Percentiles rank a stretch among this genome's conserved stretches.
Evolutionary conservation across 805 yeast species (phyloP).

Genomic region (Starmerella sp.): DNA sequence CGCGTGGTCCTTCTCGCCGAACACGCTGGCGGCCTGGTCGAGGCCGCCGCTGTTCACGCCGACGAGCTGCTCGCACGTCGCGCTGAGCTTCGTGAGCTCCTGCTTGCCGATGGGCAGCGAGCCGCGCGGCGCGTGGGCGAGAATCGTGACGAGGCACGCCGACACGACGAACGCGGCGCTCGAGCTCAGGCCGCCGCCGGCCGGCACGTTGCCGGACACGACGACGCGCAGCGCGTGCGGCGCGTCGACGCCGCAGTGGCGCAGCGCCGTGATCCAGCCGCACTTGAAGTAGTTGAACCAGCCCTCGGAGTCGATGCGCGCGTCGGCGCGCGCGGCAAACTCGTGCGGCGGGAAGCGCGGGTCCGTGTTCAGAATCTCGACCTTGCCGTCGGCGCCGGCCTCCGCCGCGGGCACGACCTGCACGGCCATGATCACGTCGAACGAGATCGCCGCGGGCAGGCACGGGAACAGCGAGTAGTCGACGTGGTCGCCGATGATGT

Average conservation of each 20-base stretch:
- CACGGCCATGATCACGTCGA: constrained; percentile 45
- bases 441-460: constrained; percentile 62
- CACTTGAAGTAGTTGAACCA: constrained; percentile 67
- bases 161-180: constrained; percentile 64
- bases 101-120: constrained; percentile 36
- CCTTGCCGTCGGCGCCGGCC: constrained; percentile 14
- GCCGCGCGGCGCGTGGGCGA: constrained; percentile 36
- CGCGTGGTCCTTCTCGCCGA: constrained; percentile 49
- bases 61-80: constrained; percentile 55
- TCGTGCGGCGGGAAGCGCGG: constrained; percentile 21
- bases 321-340: constrained; percentile 19
- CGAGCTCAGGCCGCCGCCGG: constrained; percentile 61
- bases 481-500: constrained; percentile 63
- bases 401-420: constrained; percentile 16
- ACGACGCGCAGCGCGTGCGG: constrained; percentile 39
- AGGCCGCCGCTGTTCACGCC: constrained; percentile 73
- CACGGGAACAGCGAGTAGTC: constrained; percentile 59
- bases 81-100: constrained; percentile 48
- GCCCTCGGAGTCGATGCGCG: constrained; percentile 40
- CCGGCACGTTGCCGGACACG: constrained; percentile 56
- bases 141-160: constrained; percentile 45
- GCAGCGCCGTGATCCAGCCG: constrained; percentile 49
- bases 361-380: constrained; percentile 32
- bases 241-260: constrained; percentile 30
- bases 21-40: constrained; percentile 66